phyloP scores from a whole-genome alignment of 2,329 filamentous ascomycete species.

The Cercospora berteroae region DNA sequence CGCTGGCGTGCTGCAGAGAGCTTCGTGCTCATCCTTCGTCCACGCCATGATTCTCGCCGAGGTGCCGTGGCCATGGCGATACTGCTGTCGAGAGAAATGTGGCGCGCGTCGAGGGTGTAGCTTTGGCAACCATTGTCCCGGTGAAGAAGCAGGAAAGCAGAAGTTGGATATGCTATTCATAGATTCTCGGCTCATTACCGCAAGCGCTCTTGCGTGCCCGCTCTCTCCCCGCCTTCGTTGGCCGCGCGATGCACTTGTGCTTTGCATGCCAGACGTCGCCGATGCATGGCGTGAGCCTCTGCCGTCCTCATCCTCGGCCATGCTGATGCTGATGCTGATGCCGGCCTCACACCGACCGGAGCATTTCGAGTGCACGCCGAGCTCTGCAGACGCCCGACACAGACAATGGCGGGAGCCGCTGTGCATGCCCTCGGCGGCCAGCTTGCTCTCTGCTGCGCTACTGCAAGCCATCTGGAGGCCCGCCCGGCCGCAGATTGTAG shows the following conservation, averaged over 20 bases:
- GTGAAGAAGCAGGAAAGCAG: not conserved
- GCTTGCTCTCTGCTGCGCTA: not conserved
- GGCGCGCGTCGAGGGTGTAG: not conserved
- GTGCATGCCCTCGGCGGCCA: not conserved
- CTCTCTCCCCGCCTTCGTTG: not conserved
- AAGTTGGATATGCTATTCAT: not conserved
- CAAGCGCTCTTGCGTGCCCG: not conserved
- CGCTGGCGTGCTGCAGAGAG: slow-evolving; percentile 4
- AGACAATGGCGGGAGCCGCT: not conserved
- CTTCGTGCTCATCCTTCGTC: not conserved
- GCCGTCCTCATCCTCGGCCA: not conserved
- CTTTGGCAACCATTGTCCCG: not conserved
- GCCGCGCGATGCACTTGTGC: not conserved
- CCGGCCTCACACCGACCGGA: not conserved
- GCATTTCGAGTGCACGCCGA: not conserved
- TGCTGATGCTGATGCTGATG: not conserved
- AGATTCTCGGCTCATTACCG: not conserved
- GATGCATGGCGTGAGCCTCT: not conserved
- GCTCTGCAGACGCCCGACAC: not conserved
- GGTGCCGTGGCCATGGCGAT: not conserved
- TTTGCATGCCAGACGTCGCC: not conserved
- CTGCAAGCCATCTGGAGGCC: slow-evolving; percentile 1
- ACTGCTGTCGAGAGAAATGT: not conserved
- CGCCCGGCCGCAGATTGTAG: not conserved
- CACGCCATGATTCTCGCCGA: not conserved